Percentiles rank a stretch among this genome's conserved stretches.
These are phyloP conservation scores for Colletotrichum orbiculare DNA, from an alignment of 2,329 filamentous ascomycete genomes.

Conservation along the genomic window DNA sequence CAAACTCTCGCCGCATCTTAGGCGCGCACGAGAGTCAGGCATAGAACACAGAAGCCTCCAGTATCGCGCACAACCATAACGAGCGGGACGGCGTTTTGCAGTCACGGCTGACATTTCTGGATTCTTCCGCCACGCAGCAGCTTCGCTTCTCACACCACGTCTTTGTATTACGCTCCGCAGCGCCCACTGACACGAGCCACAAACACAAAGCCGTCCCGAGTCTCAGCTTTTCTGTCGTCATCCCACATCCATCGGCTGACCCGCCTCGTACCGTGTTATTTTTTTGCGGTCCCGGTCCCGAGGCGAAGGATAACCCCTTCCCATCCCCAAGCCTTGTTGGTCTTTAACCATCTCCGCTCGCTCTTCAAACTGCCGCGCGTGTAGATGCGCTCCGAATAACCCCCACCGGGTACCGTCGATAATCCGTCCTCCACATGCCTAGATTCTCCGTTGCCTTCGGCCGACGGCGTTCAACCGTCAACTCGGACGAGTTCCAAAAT, in stretches of 20 bases:
- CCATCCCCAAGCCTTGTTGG: constrained; percentile 4
- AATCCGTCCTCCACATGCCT: constrained; percentile 64
- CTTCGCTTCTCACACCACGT: constrained; percentile 16
- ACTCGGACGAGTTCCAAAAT: constrained; percentile 65
- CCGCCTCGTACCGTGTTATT: constrained; percentile 33
- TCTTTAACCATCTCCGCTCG: constrained; percentile 5
- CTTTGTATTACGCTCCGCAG: constrained; percentile 25
- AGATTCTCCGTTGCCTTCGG: constrained; percentile 69
- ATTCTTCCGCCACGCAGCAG: constrained; percentile 27
- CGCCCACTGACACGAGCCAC: constrained; percentile 34
- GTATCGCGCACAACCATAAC: not conserved
- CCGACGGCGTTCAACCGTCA: constrained; percentile 69
- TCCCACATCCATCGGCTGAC: constrained; percentile 32
- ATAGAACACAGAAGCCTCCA: constrained; percentile 1
- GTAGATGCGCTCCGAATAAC: constrained; percentile 19
- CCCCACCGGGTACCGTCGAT: constrained; percentile 31
- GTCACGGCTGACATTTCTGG: constrained; percentile 21
- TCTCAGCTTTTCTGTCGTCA: constrained; percentile 36
- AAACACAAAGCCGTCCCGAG: constrained; percentile 31
- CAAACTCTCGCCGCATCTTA: not conserved
- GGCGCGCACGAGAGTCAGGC: not conserved
- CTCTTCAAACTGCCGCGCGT: constrained; percentile 9
- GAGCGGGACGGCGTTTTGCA: constrained; percentile 2
- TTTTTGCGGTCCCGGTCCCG: constrained; percentile 13
- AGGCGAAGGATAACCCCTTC: constrained; percentile 17